Conservation (phyloP, 148 eudicot genomes). For the Dianthus caryophyllus region DNA sequence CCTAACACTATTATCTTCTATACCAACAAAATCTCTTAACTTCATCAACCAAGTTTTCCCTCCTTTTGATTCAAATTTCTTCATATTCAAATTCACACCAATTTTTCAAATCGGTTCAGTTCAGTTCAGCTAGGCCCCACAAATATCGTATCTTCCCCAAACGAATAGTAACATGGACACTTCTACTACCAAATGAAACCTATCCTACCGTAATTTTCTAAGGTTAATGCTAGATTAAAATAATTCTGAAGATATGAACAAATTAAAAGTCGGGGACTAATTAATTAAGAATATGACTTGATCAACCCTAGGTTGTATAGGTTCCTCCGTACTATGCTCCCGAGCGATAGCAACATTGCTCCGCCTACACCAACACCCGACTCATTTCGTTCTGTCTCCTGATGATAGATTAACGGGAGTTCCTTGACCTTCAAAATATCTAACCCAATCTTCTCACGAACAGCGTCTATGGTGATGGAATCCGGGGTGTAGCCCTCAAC, state of each 20-base stretch:
- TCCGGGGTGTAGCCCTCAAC: slow-evolving; percentile 55
- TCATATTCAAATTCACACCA: slow-evolving; percentile 18
- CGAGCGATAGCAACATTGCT: slow-evolving; percentile 72
- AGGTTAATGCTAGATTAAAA: not conserved
- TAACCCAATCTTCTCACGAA: slow-evolving; percentile 53
- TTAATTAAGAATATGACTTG: slow-evolving; percentile 58
- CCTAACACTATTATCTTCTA: not conserved
- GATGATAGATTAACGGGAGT: slow-evolving; percentile 45
- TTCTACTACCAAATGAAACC: slow-evolving; percentile 32
- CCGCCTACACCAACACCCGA: slow-evolving; percentile 50
- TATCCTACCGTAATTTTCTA: not conserved
- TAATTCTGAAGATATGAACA: slow-evolving; percentile 29
- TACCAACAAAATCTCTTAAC: slow-evolving; percentile 12
- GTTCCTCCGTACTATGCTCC: slow-evolving; percentile 76
- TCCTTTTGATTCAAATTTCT: slow-evolving; percentile 1
- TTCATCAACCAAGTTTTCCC: not conserved
- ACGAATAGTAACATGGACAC: not conserved
- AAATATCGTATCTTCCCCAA: slow-evolving; percentile 1
- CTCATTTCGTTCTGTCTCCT: slow-evolving; percentile 36
- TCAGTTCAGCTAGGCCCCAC: slow-evolving; percentile 22
- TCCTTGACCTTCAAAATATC: slow-evolving; percentile 65
- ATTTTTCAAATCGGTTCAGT: too few species aligned
- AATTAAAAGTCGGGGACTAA: slow-evolving; percentile 24
- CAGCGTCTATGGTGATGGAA: slow-evolving; percentile 51
- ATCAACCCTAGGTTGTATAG: slow-evolving; percentile 81